Conservation (phyloP, 495 filamentous ascomycete genomes). For the Penicillium daleae region DNA sequence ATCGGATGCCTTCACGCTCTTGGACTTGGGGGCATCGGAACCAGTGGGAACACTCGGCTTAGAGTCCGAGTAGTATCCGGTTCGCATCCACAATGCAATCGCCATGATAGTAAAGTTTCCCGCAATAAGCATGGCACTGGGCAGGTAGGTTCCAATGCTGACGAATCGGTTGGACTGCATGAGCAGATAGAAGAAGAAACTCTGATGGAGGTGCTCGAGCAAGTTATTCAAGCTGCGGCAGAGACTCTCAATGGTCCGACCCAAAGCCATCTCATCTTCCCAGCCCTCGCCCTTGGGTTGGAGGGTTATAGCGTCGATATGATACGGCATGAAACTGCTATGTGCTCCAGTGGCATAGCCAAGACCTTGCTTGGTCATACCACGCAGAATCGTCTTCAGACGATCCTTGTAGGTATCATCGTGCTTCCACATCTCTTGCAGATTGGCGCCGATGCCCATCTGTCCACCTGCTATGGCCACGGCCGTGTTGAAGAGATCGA, state of each 20-base stretch:
- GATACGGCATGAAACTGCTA: conserved; percentile 95
- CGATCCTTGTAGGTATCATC: conserved; percentile 80
- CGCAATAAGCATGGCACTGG: conserved; percentile 94
- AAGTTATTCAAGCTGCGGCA: conserved; percentile 94
- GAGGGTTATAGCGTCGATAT: conserved; percentile 94
- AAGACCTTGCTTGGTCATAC: conserved; percentile 89
- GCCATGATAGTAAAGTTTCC: conserved; percentile 95
- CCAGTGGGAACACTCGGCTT: conserved; percentile 12
- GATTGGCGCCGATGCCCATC: conserved; percentile 80
- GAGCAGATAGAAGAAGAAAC: conserved; percentile 98
- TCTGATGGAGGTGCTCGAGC: conserved; percentile 95
- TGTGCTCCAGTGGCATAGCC: conserved; percentile 91
- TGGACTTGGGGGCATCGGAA: conserved; percentile 20
- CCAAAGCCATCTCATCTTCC: conserved; percentile 97
- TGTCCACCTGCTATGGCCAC: conserved; percentile 84
- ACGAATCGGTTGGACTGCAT: conserved; percentile 91
- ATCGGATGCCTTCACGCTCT: conserved; percentile 30
- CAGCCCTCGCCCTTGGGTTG: conserved; percentile 88
- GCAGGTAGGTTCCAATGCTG: conserved; percentile 96
- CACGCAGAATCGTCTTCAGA: conserved; percentile 85
- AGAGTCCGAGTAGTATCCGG: conserved; percentile 56
- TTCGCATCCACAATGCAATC: conserved; percentile 88
- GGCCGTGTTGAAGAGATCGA: conserved; percentile 96
- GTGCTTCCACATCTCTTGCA: conserved; percentile 90
- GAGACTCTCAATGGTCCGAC: conserved; percentile 83